These are phyloP conservation scores for Mycena chlorophos DNA, from an alignment of 768 basidiomycete species.

Conservation along the genomic window DNA sequence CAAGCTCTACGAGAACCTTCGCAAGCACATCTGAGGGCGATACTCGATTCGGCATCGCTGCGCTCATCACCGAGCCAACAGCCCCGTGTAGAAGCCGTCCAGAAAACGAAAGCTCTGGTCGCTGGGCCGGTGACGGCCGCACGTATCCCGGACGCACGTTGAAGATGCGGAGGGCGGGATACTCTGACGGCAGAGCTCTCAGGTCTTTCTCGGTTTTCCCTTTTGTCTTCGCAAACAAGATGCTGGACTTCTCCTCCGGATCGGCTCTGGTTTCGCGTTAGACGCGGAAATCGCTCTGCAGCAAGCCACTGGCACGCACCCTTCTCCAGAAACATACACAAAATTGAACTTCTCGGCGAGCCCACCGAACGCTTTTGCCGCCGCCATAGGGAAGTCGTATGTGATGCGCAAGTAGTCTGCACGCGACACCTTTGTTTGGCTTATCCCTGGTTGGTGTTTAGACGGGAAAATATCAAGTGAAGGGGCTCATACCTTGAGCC, in stretches of 20 bases:
- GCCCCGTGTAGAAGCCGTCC: not conserved
- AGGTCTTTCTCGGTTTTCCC: conserved; percentile 27
- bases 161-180: conserved; percentile 22
- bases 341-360: conserved; percentile 30
- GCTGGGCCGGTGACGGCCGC: conserved; percentile 4
- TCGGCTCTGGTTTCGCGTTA: conserved; percentile 22
- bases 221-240: conserved; percentile 27
- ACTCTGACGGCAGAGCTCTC: conserved; percentile 12
- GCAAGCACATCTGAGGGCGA: conserved; percentile 24
- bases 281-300: not conserved
- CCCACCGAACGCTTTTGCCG: conserved; percentile 25
- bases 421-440: conserved; percentile 26
- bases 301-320: conserved; percentile 8
- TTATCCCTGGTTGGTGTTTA: too few species aligned
- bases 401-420: conserved; percentile 31
- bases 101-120: not conserved
- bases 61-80: not conserved
- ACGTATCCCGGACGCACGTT: conserved; percentile 27
- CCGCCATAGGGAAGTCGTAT: conserved; percentile 28
- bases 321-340: conserved; percentile 30
- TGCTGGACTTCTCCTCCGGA: conserved; percentile 23
- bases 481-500: conserved; percentile 23
- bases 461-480: too few species aligned
- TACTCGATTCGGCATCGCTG: conserved; percentile 9
- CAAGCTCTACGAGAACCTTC: conserved; percentile 24